Conservation (phyloP, 768 basidiomycete species). For the Postia placenta region DNA sequence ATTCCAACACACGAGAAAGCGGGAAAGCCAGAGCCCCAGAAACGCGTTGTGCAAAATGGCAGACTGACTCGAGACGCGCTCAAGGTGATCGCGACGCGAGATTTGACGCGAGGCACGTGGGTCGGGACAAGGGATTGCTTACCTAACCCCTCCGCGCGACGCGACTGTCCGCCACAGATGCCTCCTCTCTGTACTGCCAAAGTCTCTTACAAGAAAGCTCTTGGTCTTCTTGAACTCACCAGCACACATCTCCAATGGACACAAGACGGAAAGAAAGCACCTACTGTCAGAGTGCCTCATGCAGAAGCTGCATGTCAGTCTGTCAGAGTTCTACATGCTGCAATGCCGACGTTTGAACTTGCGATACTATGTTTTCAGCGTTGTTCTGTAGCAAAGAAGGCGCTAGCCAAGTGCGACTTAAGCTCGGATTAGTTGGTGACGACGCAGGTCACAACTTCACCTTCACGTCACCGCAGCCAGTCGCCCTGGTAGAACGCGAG, state of each 20-base stretch:
- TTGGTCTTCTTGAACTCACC: constrained; percentile 72
- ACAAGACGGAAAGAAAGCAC: constrained; percentile 59
- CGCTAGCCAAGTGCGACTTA: constrained; percentile 72
- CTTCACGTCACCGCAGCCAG: constrained; percentile 59
- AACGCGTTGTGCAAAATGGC: too few relatives aligned
- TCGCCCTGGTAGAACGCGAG: constrained; percentile 70
- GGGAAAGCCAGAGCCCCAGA: too few relatives aligned
- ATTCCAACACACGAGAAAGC: neutral
- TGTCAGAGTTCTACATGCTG: too few relatives aligned
- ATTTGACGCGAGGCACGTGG: neutral
- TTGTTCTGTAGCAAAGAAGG: constrained; percentile 85
- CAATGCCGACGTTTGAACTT: too few relatives aligned
- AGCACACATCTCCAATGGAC: constrained; percentile 74
- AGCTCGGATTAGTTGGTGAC: constrained; percentile 62
- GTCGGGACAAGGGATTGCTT: constrained; percentile 11
- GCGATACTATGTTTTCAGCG: constrained; percentile 33
- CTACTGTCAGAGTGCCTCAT: constrained; percentile 58
- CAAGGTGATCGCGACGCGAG: neutral
- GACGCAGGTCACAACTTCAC: constrained; percentile 80
- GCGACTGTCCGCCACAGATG: constrained; percentile 31
- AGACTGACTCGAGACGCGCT: neutral
- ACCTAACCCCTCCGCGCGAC: constrained; percentile 19
- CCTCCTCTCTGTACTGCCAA: constrained; percentile 67
- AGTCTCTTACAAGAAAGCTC: constrained; percentile 79
- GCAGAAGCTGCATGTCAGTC: constrained; percentile 57